Conservation (phyloP, 352 stramenopile genomes). For the Phytophthora syringae region DNA sequence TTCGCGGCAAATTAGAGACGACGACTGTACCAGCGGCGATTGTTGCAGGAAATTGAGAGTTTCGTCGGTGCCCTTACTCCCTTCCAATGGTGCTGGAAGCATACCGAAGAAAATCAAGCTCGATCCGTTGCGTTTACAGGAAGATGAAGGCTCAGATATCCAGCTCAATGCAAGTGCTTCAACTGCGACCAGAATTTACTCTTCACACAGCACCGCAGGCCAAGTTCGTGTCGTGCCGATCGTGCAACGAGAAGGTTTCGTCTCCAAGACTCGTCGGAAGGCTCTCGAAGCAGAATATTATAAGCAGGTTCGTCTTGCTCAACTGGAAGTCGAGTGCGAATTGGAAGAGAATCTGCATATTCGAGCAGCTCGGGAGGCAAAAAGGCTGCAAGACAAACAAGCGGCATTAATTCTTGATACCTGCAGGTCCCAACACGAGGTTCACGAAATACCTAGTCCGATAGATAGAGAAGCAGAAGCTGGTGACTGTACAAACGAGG, state of each 20-base stretch:
- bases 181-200: neutral
- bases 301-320: constrained; percentile 69
- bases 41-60: constrained; percentile 59
- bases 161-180: neutral
- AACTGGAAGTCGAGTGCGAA: constrained; percentile 77
- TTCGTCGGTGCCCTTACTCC: constrained; percentile 15
- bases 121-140: constrained; percentile 8
- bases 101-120: constrained; percentile 25
- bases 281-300: constrained; percentile 71
- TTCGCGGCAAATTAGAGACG: constrained; percentile 40
- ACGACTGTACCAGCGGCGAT: constrained; percentile 1
- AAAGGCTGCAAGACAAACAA: constrained; percentile 26
- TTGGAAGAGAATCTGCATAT: constrained; percentile 79
- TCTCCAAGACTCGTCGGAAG: constrained; percentile 56
- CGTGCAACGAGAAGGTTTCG: constrained; percentile 50
- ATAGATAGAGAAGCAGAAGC: neutral
- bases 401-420: constrained; percentile 10
- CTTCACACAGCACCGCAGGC: constrained; percentile 11
- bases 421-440: neutral
- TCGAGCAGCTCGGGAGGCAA: constrained; percentile 52
- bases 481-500: neutral
- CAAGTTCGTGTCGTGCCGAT: constrained; percentile 29
- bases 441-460: neutral
- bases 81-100: constrained; percentile 4
- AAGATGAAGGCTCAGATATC: neutral